Evolutionary conservation across 1,139 yeast species (phyloP).

Genomic region (Candida tunisiensis): DNA sequence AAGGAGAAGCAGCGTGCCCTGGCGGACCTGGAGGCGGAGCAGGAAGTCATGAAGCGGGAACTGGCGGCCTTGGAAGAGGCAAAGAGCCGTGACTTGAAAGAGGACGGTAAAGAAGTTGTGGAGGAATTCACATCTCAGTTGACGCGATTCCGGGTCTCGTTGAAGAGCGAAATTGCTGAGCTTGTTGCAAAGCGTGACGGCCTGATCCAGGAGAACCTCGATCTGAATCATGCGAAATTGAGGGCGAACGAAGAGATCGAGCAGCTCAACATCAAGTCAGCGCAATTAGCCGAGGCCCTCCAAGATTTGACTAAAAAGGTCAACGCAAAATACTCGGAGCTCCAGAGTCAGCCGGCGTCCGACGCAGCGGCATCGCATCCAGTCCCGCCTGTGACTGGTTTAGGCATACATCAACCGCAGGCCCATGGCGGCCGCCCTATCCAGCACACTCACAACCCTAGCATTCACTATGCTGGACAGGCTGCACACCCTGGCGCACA

Average conservation of each 20-base stretch:
- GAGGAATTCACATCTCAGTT: constrained; percentile 7
- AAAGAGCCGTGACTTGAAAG: constrained; percentile 5
- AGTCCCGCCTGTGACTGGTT: too few relatives aligned
- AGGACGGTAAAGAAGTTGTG: constrained; percentile 4
- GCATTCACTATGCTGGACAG: too few relatives aligned
- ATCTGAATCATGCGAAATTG: constrained; percentile 12
- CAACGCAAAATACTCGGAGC: constrained; percentile 17
- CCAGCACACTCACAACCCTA: too few relatives aligned
- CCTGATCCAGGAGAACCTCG: constrained; percentile 15
- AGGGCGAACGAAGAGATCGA: constrained; percentile 17
- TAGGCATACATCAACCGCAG: too few relatives aligned
- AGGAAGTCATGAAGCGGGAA: constrained; percentile 16
- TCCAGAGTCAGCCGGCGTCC: too few relatives aligned
- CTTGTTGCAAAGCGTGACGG: constrained; percentile 16
- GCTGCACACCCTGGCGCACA: too few relatives aligned
- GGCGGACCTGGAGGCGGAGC: constrained; percentile 19
- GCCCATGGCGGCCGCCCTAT: too few relatives aligned
- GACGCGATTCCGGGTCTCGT: constrained; percentile 10
- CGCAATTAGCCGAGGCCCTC: constrained; percentile 22
- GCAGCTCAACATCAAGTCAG: constrained; percentile 16
- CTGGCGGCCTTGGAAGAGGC: constrained; percentile 12
- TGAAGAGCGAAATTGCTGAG: constrained; percentile 18
- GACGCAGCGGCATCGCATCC: too few relatives aligned
- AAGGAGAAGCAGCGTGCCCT: constrained; percentile 18
- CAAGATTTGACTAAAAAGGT: constrained; percentile 20